These are phyloP conservation scores for Nicotiana rustica DNA, from an alignment of 305 asterid species.

Conservation along the genomic window DNA sequence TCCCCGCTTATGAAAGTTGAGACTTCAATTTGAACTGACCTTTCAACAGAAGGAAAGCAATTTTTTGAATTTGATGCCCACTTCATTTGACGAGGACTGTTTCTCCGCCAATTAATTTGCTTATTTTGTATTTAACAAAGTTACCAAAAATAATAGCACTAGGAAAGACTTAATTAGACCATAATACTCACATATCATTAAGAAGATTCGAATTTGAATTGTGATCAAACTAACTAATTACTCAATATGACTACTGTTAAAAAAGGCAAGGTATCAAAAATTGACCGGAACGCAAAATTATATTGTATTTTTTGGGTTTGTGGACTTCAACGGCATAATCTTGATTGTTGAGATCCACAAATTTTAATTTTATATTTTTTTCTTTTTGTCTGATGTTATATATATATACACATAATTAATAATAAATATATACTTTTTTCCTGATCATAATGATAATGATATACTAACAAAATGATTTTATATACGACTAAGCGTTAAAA, in stretches of 20 bases:
- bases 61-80: constrained; percentile 43
- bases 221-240: too few relatives aligned
- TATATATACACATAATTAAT: background rate
- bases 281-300: background rate
- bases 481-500: background rate
- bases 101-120: constrained; percentile 6
- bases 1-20: background rate
- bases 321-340: constrained; percentile 29
- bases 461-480: background rate
- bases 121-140: background rate
- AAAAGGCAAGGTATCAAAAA: background rate
- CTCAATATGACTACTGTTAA: background rate
- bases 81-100: constrained; percentile 39
- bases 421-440: background rate
- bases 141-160: background rate
- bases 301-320: background rate
- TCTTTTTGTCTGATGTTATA: background rate
- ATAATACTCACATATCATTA: background rate
- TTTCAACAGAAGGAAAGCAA: constrained; percentile 41
- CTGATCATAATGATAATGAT: constrained; percentile 1
- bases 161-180: constrained; percentile 4
- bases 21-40: constrained; percentile 50
- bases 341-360: constrained; percentile 28
- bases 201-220: constrained; percentile 4
- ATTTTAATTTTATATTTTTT: background rate